Base-by-base conservation (phyloP, 495 filamentous ascomycete genomes). In the Cetradonia linearis region DNA sequence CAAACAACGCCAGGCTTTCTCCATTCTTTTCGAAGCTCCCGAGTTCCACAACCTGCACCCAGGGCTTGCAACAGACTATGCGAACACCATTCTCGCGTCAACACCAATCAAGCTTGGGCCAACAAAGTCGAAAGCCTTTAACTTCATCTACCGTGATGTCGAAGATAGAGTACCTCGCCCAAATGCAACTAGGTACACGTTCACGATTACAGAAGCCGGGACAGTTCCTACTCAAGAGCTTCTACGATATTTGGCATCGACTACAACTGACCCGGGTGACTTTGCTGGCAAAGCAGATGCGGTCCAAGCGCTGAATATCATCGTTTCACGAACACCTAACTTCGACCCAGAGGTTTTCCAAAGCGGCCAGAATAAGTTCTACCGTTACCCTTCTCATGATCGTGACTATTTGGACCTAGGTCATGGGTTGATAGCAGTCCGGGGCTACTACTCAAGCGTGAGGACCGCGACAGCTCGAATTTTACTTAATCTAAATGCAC, bases 381-480 rank as follows among this genome's bases (percentile, higher is more conserved):
- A 67, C 38, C 59, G 63, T 6, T 57, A 61, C 27, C 56, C 58
- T 28, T 25, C 30, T 9, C 13, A 62, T n/a, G 57, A 62, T 5
- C 9, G 31, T 3, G n/a, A 34, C 1, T 42, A 60, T 50, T 14
- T 56, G 0, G 64, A 71, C 18, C 66, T 67, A 25, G 68, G 67
- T 10, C 68, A 67, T 13, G 78, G 77, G 14, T 8, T 82, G 0
- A 68, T 77, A 1, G 77, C 79, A 4, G 69, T 85, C 0, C 79
- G 86, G 54, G 86, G 86, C 0, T 88, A 79, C 64, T 86, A 86
- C 61, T 75, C 83, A 56, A 87, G 84, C 69, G 79, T 84, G 18
- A 83, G 86, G 27, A 74, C 78, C 0, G 83, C 82, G 10, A 87
- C 86, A 4, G 78, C 80, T 4, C 77, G 85, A 7, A 64, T 86